A percentile compares a stretch with the other conserved stretches of the same genome.
Conservation (phyloP, 2,329 filamentous ascomycete species). For the Ilyonectria sp. region DNA sequence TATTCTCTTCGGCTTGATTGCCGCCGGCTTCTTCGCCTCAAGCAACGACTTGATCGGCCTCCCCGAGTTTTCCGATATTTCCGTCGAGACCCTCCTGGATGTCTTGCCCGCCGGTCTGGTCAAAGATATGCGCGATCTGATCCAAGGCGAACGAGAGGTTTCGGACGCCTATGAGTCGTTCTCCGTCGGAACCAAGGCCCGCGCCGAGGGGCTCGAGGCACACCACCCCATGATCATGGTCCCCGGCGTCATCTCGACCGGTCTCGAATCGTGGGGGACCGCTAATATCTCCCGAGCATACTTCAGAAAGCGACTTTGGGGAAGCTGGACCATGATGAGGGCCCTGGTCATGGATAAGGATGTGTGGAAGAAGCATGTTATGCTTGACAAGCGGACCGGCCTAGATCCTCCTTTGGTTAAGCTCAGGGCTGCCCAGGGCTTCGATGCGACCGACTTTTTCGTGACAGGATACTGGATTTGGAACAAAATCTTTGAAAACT, state of each 20-base stretch:
- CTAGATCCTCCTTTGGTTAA: constrained; percentile 93
- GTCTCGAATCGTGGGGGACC: constrained; percentile 96
- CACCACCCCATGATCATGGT: constrained; percentile 97
- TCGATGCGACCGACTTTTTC: constrained; percentile 98
- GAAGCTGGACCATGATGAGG: constrained; percentile 99
- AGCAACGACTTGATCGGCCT: constrained; percentile 92
- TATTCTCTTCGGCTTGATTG: constrained; percentile 89
- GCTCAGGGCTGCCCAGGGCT: constrained; percentile 92
- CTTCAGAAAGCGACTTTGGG: constrained; percentile 95
- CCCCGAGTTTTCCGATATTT: constrained; percentile 78
- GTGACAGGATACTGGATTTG: constrained; percentile 96
- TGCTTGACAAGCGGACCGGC: constrained; percentile 93
- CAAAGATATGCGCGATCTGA: constrained; percentile 87
- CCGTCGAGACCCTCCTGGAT: constrained; percentile 89
- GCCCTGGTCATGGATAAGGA: constrained; percentile 94
- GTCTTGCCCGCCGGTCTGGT: constrained; percentile 89
- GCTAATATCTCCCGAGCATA: constrained; percentile 88
- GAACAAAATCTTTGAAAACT: constrained; percentile 98
- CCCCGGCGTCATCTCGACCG: constrained; percentile 96
- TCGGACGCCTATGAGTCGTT: constrained; percentile 95
- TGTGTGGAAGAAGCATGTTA: constrained; percentile 95
- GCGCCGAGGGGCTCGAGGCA: constrained; percentile 83
- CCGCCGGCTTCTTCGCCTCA: constrained; percentile 90
- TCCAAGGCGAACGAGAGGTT: constrained; percentile 86
- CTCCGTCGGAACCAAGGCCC: constrained; percentile 87